Evolutionary conservation across 148 eudicot species (phyloP).

Genomic region (Persicaria tinctoria): DNA sequence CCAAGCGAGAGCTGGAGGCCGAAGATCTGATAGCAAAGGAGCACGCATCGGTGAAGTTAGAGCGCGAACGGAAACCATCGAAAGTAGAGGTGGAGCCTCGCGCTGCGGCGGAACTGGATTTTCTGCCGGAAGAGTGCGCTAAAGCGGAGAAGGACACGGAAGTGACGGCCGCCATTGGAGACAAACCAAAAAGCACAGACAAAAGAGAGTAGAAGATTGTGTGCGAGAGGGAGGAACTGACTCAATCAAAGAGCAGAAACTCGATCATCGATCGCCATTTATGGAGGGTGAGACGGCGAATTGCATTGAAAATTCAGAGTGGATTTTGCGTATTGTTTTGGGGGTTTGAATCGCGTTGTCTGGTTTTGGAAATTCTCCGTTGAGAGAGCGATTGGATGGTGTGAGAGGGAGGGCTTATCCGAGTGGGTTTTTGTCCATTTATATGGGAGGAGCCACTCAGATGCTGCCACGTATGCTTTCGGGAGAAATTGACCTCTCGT

Average conservation of each 20-base stretch:
- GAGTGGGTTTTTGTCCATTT: constrained; percentile 3
- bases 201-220: not conserved
- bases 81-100: constrained; percentile 6
- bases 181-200: not conserved
- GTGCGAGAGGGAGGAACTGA: not conserved
- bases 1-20: constrained; percentile 9
- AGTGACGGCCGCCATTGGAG: constrained; percentile 15
- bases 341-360: not conserved
- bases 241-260: not conserved
- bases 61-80: constrained; percentile 15
- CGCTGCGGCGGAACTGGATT: not conserved
- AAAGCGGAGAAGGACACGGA: constrained; percentile 15
- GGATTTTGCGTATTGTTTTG: not conserved
- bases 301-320: not conserved
- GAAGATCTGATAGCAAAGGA: constrained; percentile 1
- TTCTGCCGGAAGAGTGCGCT: constrained; percentile 7
- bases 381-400: not conserved
- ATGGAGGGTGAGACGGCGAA: not conserved
- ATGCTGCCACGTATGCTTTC: constrained; percentile 11
- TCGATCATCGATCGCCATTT: constrained; percentile 6
- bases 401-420: constrained; percentile 13
- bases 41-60: not conserved
- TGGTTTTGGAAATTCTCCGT: not conserved
- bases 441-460: not conserved
- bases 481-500: constrained; percentile 12